These are phyloP conservation scores for Hyaloscypha variabilis DNA, from an alignment of 495 filamentous ascomycete species.

Conservation along the genomic window DNA sequence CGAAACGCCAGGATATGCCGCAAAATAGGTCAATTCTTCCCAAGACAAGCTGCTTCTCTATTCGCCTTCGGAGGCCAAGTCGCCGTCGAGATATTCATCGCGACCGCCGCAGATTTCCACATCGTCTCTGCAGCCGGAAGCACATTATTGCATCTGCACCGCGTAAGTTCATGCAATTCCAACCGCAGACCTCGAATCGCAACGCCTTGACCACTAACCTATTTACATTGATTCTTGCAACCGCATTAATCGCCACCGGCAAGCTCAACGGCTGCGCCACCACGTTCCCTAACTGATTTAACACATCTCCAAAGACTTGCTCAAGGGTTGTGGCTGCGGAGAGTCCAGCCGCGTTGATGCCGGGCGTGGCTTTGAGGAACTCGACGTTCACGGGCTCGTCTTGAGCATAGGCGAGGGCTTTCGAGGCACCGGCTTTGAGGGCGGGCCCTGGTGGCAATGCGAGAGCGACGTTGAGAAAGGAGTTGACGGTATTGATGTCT, in stretches of 20 bases:
- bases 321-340: constrained; percentile 6
- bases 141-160: constrained; percentile 7
- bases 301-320: constrained; percentile 12
- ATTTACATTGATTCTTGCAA: constrained; percentile 7
- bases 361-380: constrained; percentile 14
- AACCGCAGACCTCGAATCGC: background rate
- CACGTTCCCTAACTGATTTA: constrained; percentile 15
- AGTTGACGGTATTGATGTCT: constrained; percentile 11
- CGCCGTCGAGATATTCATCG: constrained; percentile 5
- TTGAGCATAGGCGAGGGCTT: constrained; percentile 9
- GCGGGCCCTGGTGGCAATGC: background rate
- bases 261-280: constrained; percentile 1
- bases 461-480: constrained; percentile 12
- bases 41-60: constrained; percentile 1
- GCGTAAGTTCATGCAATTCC: background rate
- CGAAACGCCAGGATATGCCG: background rate
- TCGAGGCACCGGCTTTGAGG: constrained; percentile 2
- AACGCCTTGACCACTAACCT: constrained; percentile 4
- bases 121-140: constrained; percentile 10
- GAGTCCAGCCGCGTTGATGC: background rate
- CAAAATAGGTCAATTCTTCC: background rate
- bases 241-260: constrained; percentile 11
- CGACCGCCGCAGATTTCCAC: constrained; percentile 4
- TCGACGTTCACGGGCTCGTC: constrained; percentile 15
- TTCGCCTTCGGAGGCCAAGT: constrained; percentile 7